Conservation (phyloP, 768 basidiomycete genomes). For the Hortiboletus flavorubellus region DNA sequence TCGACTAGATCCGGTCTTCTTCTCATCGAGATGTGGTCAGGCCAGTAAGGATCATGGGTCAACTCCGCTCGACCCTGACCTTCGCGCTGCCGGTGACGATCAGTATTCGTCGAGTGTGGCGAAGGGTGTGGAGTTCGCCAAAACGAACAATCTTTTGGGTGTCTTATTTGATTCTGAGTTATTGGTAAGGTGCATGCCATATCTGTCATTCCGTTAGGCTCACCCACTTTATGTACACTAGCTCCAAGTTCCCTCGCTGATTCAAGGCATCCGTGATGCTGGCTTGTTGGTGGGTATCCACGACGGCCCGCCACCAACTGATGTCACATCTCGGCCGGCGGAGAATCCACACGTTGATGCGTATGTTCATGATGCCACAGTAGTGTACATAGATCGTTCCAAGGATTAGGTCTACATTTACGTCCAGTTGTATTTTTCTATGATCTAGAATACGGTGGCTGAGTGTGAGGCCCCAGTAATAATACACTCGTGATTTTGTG, state of each 20-base stretch:
- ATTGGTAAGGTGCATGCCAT: slow-evolving; percentile 53
- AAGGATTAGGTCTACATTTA: slow-evolving; percentile 39
- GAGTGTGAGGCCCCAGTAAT: slow-evolving; percentile 13
- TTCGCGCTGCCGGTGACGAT: slow-evolving; percentile 42
- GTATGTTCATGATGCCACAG: slow-evolving; percentile 56
- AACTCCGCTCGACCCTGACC: slow-evolving; percentile 37
- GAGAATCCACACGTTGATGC: slow-evolving; percentile 63
- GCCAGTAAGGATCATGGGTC: slow-evolving; percentile 37
- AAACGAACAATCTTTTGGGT: slow-evolving; percentile 88
- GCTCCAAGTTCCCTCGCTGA: slow-evolving; percentile 86
- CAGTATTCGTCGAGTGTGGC: slow-evolving; percentile 66
- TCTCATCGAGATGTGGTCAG: slow-evolving; percentile 84
- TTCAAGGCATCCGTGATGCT: slow-evolving; percentile 83
- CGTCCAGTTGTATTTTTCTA: slow-evolving; percentile 16
- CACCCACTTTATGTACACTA: slow-evolving; percentile 13
- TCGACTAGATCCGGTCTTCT: slow-evolving; percentile 86
- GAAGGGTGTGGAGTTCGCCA: slow-evolving; percentile 91
- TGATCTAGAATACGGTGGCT: slow-evolving; percentile 25
- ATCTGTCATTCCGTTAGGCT: slow-evolving; percentile 11
- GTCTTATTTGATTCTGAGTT: slow-evolving; percentile 85
- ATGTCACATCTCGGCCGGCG: slow-evolving; percentile 35
- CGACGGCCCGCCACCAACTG: slow-evolving; percentile 49
- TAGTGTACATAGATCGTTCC: slow-evolving; percentile 66
- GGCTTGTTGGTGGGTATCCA: slow-evolving; percentile 86
- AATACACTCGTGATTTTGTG: slow-evolving; percentile 22